Percentiles rank a stretch among this genome's conserved stretches.
Evolutionary conservation across 139 green algal genomes (phyloP).

Genomic region (Deuterostichococcus epilithicus): DNA sequence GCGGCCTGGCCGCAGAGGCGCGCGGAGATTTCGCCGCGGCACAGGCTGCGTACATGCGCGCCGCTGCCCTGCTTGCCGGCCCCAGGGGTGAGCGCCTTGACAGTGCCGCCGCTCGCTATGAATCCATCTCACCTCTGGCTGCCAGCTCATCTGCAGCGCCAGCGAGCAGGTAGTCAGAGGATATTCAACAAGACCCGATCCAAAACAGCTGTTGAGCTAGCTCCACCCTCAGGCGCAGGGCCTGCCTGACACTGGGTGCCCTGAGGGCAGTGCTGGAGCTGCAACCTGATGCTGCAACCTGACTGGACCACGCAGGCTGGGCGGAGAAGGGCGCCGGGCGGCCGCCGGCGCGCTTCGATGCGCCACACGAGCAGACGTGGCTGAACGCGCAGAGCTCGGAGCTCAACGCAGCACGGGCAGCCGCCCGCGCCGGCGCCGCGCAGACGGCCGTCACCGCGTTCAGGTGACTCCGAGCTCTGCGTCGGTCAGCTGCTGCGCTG

Average conservation of each 20-base stretch:
- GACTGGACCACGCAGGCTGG: neutral
- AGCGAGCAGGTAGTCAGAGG: no score
- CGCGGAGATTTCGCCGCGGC: slow-evolving; percentile 28
- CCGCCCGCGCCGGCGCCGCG: no score
- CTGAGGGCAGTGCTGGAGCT: no score
- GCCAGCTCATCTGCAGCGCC: neutral
- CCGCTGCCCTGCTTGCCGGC: slow-evolving; percentile 25
- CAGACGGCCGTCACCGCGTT: neutral
- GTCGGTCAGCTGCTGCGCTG: no score
- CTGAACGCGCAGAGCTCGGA: neutral
- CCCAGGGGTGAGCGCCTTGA: neutral
- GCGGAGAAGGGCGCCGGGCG: neutral
- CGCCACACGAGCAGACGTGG: slow-evolving; percentile 30
- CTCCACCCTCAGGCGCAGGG: no score
- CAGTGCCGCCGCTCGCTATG: no score
- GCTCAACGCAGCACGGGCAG: neutral
- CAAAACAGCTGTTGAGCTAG: no score
- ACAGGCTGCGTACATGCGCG: slow-evolving; percentile 9
- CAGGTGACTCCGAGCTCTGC: no score
- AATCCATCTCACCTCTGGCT: no score
- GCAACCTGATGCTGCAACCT: neutral
- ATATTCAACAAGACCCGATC: no score
- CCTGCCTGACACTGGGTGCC: no score
- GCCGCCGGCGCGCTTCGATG: slow-evolving; percentile 16
- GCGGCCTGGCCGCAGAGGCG: slow-evolving; percentile 50